A percentile compares a stretch with the other conserved stretches of the same genome.
Evolutionary conservation across 371 early-diverging fungal species (phyloP).

Genomic region (Mortierella sp.): DNA sequence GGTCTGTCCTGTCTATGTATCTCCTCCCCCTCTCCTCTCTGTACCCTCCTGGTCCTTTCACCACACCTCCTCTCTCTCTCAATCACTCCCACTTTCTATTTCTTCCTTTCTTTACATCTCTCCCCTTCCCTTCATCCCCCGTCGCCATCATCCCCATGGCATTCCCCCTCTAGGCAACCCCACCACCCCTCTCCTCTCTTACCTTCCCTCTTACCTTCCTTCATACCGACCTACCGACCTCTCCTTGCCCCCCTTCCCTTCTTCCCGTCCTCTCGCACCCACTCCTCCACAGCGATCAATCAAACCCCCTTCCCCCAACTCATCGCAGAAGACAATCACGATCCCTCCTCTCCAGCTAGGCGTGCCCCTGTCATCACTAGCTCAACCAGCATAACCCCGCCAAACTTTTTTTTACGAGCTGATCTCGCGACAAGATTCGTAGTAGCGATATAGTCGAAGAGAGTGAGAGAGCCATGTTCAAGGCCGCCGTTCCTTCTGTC

Average conservation of each 20-base stretch:
- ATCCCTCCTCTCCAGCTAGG: background rate
- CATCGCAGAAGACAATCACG: background rate
- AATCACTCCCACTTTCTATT: background rate
- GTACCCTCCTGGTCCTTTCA: background rate
- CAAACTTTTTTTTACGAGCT: background rate
- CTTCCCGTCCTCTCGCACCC: background rate
- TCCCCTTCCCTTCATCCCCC: background rate
- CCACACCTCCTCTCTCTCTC: background rate
- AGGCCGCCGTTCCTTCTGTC: slow-evolving; percentile 46
- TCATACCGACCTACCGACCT: background rate
- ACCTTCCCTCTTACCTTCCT: background rate
- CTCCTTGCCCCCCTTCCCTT: background rate
- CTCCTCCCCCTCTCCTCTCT: background rate
- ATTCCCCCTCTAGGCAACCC: slow-evolving; percentile 20
- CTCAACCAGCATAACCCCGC: background rate
- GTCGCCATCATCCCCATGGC: slow-evolving; percentile 13
- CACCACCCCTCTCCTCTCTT: background rate
- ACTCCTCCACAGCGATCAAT: background rate
- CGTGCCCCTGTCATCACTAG: background rate
- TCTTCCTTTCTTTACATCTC: background rate
- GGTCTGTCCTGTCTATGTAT: no score
- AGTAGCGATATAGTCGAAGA: no score
- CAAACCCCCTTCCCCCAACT: background rate
- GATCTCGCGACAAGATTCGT: slow-evolving; percentile 1
- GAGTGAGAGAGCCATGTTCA: slow-evolving; percentile 31